Percentiles rank a stretch among this genome's conserved stretches.
phyloP scores from a whole-genome alignment of 169 alveolate genomes.

The Cryptosporidium baileyi region DNA sequence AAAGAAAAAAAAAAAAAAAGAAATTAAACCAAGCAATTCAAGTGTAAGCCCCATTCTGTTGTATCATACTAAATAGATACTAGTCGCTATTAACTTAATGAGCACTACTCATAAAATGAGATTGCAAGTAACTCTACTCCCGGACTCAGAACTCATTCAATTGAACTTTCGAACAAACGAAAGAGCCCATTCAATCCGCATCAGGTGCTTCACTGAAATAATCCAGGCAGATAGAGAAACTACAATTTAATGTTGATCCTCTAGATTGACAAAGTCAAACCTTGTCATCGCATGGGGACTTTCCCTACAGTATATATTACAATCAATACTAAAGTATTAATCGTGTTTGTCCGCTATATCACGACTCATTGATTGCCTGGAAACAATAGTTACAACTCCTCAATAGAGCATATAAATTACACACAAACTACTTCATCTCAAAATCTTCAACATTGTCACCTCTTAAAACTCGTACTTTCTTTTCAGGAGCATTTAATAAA shows the following conservation, averaged over 20 bases:
- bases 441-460: conserved; percentile 55
- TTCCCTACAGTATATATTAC: conserved; percentile 59
- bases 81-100: conserved; percentile 68
- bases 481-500: neutral
- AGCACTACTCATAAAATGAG: conserved; percentile 53
- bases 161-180: neutral
- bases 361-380: conserved; percentile 71
- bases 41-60: conserved; percentile 73
- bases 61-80: conserved; percentile 50
- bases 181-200: neutral
- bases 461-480: conserved; percentile 41
- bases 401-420: neutral
- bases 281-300: conserved; percentile 71
- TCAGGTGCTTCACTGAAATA: neutral
- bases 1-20: neutral
- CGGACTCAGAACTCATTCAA: neutral
- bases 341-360: conserved; percentile 46
- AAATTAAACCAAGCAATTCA: conserved; percentile 51
- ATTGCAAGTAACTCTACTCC: conserved; percentile 27
- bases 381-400: neutral
- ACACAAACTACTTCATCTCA: neutral
- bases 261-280: neutral
- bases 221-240: conserved; percentile 1
- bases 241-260: conserved; percentile 65
- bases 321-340: neutral